These are phyloP conservation scores for Chalciporus chontae DNA, from an alignment of 768 basidiomycete genomes.

Conservation along the genomic window DNA sequence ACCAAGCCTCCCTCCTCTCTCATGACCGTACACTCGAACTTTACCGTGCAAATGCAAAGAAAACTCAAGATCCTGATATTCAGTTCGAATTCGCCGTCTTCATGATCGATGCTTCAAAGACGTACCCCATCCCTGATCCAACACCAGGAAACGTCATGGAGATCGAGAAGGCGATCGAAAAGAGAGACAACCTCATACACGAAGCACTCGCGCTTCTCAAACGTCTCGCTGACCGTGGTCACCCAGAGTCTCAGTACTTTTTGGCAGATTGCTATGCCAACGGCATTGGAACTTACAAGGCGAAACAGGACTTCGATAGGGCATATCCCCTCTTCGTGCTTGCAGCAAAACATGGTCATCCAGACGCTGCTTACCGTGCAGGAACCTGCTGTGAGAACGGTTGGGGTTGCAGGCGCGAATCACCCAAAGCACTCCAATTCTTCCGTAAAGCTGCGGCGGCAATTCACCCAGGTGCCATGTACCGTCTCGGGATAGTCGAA, in stretches of 20 bases:
- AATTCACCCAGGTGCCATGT: constrained; percentile 92
- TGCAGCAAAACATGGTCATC: constrained; percentile 95
- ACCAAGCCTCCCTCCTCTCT: constrained; percentile 87
- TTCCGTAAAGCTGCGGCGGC: constrained; percentile 92
- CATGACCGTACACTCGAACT: constrained; percentile 96
- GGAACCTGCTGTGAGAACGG: constrained; percentile 99
- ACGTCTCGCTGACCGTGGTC: constrained; percentile 89
- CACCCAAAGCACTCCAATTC: constrained; percentile 86
- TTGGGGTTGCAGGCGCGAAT: constrained; percentile 95
- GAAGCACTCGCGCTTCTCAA: constrained; percentile 89
- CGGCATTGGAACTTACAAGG: constrained; percentile 90
- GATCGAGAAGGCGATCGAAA: constrained; percentile 75
- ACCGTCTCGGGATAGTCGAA: constrained; percentile 92
- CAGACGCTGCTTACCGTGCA: constrained; percentile 91
- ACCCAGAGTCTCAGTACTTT: constrained; percentile 94
- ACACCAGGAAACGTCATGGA: constrained; percentile 74
- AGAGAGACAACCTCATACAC: constrained; percentile 82
- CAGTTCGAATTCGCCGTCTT: constrained; percentile 99
- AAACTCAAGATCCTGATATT: constrained; percentile 95
- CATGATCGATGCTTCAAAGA: constrained; percentile 97
- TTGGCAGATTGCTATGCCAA: constrained; percentile 98
- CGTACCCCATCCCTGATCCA: constrained; percentile 69
- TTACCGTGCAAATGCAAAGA: constrained; percentile 97
- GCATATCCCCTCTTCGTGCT: constrained; percentile 95
- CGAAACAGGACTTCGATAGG: constrained; percentile 92